Evolutionary conservation across 257 asterid genomes (phyloP), one percentile per base, ranked within the genome.

Genomic region (Haberlea rhodopensis): DNA sequence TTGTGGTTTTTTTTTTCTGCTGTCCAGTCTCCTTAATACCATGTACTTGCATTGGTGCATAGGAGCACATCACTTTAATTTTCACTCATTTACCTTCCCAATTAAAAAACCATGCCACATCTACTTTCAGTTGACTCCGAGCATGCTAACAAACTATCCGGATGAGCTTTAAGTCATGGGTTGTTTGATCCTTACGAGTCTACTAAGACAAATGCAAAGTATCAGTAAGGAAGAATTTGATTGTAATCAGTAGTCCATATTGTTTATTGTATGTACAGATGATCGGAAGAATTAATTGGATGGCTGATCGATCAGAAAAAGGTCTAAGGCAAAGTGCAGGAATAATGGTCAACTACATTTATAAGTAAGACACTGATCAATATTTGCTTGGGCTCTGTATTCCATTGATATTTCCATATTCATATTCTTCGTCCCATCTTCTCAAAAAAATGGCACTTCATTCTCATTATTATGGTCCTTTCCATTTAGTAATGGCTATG

Each of bases 261-360:
- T 66, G 19, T 71, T 34, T 31, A 24, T 16, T 61, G n/a, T 68
- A 27, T 49, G 34, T 55, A 16, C 78, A 91, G 97, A 87, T 91
- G 87, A 57, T 91, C 60, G 98, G 97, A 70, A 65, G 95, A 69
- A 85, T 87, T 54, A 89, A 91, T 63, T 91, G 98, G 98, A 84
- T 87, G 98, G 96, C 96, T 13, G 95, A 91, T 81, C 86, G 83
- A 65, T 91, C 98, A 32, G 88, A 83, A 23, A 91, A 85, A 63
- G 98, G 96, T 49, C 85, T 89, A 40, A 65, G 61, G 48, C 96
- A 89, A 78, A 91, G 98, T 76, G 96, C 81, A 62, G 96, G 98
- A 76, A 80, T 91, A 63, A 91, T 91, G 96, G 96, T 89, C 73
- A 89, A 87, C 81, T 89, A 91, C 75, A 81, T 89, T 28, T 91